phyloP scores from a whole-genome alignment of 2,329 filamentous ascomycete genomes.

The Aureobasidium namibiae region DNA sequence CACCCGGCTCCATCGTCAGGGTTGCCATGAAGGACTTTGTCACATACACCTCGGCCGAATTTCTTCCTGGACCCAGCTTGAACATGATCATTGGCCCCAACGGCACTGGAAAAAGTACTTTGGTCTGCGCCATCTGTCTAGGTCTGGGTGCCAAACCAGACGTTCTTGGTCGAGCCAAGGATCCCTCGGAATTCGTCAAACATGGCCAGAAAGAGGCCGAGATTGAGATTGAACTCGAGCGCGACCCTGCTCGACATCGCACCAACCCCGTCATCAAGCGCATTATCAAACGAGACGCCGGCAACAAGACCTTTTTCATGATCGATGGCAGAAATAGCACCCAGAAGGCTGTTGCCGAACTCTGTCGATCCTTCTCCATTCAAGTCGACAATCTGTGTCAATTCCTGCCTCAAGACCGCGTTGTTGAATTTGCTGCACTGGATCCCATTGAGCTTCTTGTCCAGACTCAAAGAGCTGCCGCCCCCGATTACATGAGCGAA shows the following conservation, averaged over 20 bases:
- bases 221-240: slow-evolving; percentile 86
- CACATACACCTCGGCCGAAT: slow-evolving; percentile 87
- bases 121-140: slow-evolving; percentile 93
- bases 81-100: slow-evolving; percentile 99
- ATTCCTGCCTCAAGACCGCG: slow-evolving; percentile 91
- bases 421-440: slow-evolving; percentile 84
- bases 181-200: slow-evolving; percentile 86
- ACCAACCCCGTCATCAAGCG: slow-evolving; percentile 67
- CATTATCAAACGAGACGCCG: slow-evolving; percentile 67
- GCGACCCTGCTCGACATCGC: slow-evolving; percentile 44
- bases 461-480: slow-evolving; percentile 83
- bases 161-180: slow-evolving; percentile 76
- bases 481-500: slow-evolving; percentile 67
- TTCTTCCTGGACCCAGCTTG: slow-evolving; percentile 80
- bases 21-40: slow-evolving; percentile 86
- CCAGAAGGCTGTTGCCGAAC: slow-evolving; percentile 56
- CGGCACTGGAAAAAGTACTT: slow-evolving; percentile 92
- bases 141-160: slow-evolving; percentile 78
- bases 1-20: slow-evolving; percentile 79
- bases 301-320: slow-evolving; percentile 59
- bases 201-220: slow-evolving; percentile 68
- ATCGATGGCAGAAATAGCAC: slow-evolving; percentile 58
- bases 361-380: slow-evolving; percentile 69
- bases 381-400: slow-evolving; percentile 98
- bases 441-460: slow-evolving; percentile 72